Evolutionary conservation across 805 yeast species (phyloP).

Genomic region (Zygosaccharomyces siamensis): DNA sequence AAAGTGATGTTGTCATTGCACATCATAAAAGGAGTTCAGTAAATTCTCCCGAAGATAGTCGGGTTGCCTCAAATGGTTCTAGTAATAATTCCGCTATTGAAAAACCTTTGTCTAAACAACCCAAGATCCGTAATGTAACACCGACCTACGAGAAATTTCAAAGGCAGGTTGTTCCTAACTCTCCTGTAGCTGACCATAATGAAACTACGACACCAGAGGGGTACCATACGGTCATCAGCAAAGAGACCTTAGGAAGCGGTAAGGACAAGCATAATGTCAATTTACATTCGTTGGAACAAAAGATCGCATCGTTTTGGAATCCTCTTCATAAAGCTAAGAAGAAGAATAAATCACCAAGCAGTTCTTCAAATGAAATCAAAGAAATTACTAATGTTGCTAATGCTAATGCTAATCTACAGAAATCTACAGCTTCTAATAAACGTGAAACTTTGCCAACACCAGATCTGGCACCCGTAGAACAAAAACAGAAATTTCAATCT

Average conservation of each 20-base stretch:
- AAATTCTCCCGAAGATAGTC: conserved; percentile 7
- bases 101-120: conserved; percentile 1
- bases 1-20: conserved; percentile 44
- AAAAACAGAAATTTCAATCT: background rate
- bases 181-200: background rate
- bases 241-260: conserved; percentile 18
- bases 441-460: background rate
- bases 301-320: conserved; percentile 29
- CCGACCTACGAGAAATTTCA: conserved; percentile 29
- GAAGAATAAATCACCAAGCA: conserved; percentile 17
- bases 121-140: conserved; percentile 17
- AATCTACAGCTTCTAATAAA: background rate
- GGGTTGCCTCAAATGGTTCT: background rate
- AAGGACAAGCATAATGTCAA: conserved; percentile 18
- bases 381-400: conserved; percentile 1
- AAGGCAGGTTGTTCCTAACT: conserved; percentile 14
- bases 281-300: conserved; percentile 24
- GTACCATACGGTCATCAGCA: conserved; percentile 28
- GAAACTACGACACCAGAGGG: conserved; percentile 3
- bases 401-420: background rate
- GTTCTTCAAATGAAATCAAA: background rate
- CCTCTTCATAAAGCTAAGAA: conserved; percentile 27
- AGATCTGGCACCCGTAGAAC: background rate
- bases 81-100: background rate
- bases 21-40: conserved; percentile 18